Base-by-base conservation (phyloP, 129 eudicot genomes). In the Flaveria linearis region DNA sequence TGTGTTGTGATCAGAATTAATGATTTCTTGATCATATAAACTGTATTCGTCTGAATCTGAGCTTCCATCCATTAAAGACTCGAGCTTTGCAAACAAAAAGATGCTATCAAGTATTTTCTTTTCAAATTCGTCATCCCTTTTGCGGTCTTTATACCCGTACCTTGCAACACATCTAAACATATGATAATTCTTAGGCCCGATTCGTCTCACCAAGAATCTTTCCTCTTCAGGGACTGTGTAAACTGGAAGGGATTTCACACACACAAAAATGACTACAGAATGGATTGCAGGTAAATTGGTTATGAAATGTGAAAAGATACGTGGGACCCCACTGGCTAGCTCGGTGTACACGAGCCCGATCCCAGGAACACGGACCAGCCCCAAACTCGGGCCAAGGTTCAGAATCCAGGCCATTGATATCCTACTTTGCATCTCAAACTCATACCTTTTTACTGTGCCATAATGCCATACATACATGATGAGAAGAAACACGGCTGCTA, bases 391-490 rank as follows among this genome's bases (percentile, higher is more conserved):
- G 15, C 97, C 98, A 0, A 90, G 92, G 50, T 91, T 92, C 3
- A 93, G 85, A 39, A 93, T 88, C 97, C 98, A 93, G 9, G 82
- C 92, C 88, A 90, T 80, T 13, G 98, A 90, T 71, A 93, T 89
- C 75, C 85, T 88, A 74, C 82, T 93, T 56, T 90, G 89, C 87
- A 90, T 83, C 82, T 93, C 98, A 68, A 93, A 85, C 61, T 90
- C 91, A 13, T 93, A 93, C 52, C 92, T 87, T 73, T 93, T 93
- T 6, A 85, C 82, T 9, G 96, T 90, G 12, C 96, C 95, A 15
- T 90, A 93, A 60, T 93, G 98, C 98, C 98, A 93, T 63, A 84
- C 88, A 28, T 78, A 85, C 98, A 93, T 93, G 81, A 93, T 80
- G 81, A 90, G 46, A 51, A 93, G 95, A 76, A 90, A 93, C 66